phyloP scores from a whole-genome alignment of 2,329 filamentous ascomycete genomes.

The Aspergillus pseudonomiae region DNA sequence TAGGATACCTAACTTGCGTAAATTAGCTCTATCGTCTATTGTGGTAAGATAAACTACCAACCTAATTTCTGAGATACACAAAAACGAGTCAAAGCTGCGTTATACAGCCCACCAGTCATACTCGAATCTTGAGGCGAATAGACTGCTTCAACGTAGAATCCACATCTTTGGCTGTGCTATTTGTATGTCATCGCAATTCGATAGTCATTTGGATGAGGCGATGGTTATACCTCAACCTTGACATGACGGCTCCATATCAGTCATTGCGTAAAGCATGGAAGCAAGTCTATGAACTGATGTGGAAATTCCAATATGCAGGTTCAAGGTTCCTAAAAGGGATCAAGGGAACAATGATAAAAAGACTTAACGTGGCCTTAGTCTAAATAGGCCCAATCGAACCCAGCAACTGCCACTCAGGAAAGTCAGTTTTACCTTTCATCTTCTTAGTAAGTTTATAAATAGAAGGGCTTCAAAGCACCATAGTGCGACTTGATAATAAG shows the following conservation, averaged over 20 bases:
- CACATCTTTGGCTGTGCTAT: neutral
- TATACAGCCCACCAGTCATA: neutral
- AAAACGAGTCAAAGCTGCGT: neutral
- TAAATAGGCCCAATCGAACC: too few species aligned
- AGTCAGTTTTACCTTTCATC: too few species aligned
- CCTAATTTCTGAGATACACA: neutral
- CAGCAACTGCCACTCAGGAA: too few species aligned
- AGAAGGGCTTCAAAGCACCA: neutral
- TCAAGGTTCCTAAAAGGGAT: neutral
- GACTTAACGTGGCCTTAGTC: too few species aligned
- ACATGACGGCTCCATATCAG: neutral
- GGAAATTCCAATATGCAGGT: neutral
- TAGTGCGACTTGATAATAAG: neutral
- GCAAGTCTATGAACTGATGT: too few species aligned
- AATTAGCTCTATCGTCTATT: neutral
- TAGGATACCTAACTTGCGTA: neutral
- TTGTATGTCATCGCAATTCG: neutral
- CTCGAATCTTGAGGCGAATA: too few species aligned
- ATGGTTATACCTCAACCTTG: neutral
- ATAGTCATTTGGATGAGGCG: neutral
- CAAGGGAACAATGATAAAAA: neutral
- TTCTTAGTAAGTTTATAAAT: too few species aligned
- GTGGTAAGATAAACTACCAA: neutral
- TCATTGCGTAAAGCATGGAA: neutral
- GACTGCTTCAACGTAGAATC: neutral